Evolutionary conservation across 805 yeast species (phyloP), one percentile per base, ranked within the genome.

Genomic region (Nematodospora valgi): DNA sequence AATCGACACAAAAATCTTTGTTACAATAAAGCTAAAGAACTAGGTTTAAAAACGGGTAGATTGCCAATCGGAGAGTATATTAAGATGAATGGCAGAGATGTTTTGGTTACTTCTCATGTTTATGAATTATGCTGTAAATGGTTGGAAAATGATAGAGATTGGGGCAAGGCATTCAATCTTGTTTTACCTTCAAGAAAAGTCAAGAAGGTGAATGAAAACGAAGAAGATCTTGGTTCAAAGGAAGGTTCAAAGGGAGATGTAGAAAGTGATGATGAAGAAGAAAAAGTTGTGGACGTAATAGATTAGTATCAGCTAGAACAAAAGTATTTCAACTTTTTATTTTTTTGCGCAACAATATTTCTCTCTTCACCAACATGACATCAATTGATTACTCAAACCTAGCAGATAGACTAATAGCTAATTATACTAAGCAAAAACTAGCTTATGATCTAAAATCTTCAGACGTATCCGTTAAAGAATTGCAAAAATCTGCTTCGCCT

Each of bases 61-160:
- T 69, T 91, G 34, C 98, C 98, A 4, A 86, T 91, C 37, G 94
- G 81, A 37, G 86, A 87, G 57, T 86, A 70, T 51, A 84, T 93
- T 39, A 76, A 80, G 45, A 61, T 93, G 34, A 80, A 85, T 41
- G 96, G 98, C 1, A 74, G 98, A 47, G 78, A 79, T 43, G 98
- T 91, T 2, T 66, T 93, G 41, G 94, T 98, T 1, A 89, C 97
- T 0, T 84, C 94, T 21, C 98, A 91, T 56, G 98, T 93, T n/a
- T 83, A 86, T 41, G 96, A 91, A 56, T 62, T 93, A 41, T 67
- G 88, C 62, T 70, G 91, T 36, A 77, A 79, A 53, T 88, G 91
- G 84, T 72, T 80, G 40, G 95, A 88, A 48, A 36, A 32, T 17
- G 64, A 68, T 29, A 71, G 70, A 37, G 86, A 86, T 57, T 91